phyloP scores from a whole-genome alignment of 1,284 basidiomycete genomes.

The Apiotrichum akiyoshidainum region DNA sequence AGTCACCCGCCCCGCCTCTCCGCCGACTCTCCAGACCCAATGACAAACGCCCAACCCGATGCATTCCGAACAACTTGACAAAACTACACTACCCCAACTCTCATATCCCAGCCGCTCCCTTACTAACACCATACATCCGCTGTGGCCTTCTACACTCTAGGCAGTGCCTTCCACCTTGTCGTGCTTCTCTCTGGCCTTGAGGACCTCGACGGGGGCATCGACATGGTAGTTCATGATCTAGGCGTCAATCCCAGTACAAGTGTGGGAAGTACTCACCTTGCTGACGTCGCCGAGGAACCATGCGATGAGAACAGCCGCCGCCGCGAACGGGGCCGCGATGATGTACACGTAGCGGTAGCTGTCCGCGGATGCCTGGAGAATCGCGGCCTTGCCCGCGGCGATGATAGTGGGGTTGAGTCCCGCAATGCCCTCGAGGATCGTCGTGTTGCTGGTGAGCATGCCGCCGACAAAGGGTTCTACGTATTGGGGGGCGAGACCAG shows the following conservation, averaged over 20 bases:
- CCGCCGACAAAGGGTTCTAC: constrained; percentile 14
- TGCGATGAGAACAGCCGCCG: constrained; percentile 1
- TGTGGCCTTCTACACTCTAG: no score
- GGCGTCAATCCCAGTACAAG: background rate
- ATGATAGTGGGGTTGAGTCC: constrained; percentile 15
- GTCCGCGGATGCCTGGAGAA: constrained; percentile 3
- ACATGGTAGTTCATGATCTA: constrained; percentile 13
- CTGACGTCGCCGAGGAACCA: constrained; percentile 11
- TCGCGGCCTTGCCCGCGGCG: background rate
- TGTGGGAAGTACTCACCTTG: no score
- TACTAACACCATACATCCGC: no score
- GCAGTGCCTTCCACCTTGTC: no score
- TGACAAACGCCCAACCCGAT: no score
- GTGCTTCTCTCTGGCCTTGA: constrained; percentile 7
- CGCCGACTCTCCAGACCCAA: no score
- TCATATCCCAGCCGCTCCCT: no score
- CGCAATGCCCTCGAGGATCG: constrained; percentile 6
- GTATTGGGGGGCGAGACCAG: constrained; percentile 14
- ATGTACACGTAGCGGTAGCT: constrained; percentile 13
- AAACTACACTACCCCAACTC: no score
- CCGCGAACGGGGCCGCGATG: constrained; percentile 14
- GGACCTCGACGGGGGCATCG: constrained; percentile 15
- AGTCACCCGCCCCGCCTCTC: no score
- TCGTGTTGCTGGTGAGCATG: background rate
- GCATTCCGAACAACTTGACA: no score